Evolutionary conservation across 805 yeast genomes (phyloP).

Genomic region (Lipomyces starkeyi): DNA sequence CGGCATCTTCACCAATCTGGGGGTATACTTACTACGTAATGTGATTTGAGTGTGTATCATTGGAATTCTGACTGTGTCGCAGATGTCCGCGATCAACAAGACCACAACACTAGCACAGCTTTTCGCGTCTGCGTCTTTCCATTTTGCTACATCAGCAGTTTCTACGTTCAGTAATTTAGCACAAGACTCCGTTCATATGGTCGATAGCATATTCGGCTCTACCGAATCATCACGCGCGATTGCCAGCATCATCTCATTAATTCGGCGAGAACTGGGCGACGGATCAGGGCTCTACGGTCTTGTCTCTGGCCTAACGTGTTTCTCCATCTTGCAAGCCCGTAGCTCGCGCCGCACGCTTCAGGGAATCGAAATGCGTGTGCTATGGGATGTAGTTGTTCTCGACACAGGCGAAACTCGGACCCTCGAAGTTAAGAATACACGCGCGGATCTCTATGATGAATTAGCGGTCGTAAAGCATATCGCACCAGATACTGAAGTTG

Average conservation of each 20-base stretch:
- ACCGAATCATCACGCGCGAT: conserved; percentile 46
- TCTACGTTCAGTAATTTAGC: conserved; percentile 39
- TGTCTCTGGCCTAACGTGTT: conserved; percentile 42
- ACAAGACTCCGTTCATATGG: conserved; percentile 44
- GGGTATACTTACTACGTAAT: conserved; percentile 21
- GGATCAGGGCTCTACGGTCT: conserved; percentile 43
- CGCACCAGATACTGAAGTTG: conserved; percentile 28
- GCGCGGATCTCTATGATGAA: conserved; percentile 23
- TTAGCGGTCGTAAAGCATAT: conserved; percentile 22
- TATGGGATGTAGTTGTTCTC: conserved; percentile 47
- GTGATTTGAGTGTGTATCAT: neutral
- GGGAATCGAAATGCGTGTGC: conserved; percentile 38
- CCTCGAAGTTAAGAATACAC: conserved; percentile 31
- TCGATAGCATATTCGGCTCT: conserved; percentile 45
- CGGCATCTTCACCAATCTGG: conserved; percentile 39
- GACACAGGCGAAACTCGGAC: conserved; percentile 44
- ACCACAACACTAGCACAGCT: conserved; percentile 43
- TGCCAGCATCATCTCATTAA: conserved; percentile 40
- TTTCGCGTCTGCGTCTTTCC: conserved; percentile 43
- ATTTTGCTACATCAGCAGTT: conserved; percentile 41
- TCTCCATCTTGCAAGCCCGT: conserved; percentile 44
- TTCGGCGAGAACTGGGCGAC: conserved; percentile 44
- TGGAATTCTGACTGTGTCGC: neutral
- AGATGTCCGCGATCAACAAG: conserved; percentile 37
- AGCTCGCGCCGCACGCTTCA: conserved; percentile 39